phyloP scores from a whole-genome alignment of 2,329 filamentous ascomycete genomes.

The Colletotrichum lindemuthianum region DNA sequence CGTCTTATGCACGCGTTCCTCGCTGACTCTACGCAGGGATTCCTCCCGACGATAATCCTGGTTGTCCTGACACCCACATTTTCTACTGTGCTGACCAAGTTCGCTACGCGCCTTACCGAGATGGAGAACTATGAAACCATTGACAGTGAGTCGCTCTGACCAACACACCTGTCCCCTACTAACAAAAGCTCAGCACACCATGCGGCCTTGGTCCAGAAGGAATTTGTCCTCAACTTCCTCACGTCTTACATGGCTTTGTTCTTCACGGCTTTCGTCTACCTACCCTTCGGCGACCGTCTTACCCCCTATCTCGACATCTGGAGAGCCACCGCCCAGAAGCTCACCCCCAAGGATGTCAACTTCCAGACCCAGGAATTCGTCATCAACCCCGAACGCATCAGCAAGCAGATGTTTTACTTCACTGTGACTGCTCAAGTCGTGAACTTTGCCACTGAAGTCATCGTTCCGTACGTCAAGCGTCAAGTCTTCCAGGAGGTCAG shows the following conservation, averaged over 20 bases:
- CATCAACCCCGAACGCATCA: slow-evolving; percentile 84
- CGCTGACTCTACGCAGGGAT: slow-evolving; percentile 64
- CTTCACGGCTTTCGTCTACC: slow-evolving; percentile 92
- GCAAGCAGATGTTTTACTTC: slow-evolving; percentile 94
- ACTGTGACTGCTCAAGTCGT: slow-evolving; percentile 94
- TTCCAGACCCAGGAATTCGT: slow-evolving; percentile 74
- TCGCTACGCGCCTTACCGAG: slow-evolving; percentile 81
- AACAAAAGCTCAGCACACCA: slow-evolving; percentile 69
- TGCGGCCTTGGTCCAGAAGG: slow-evolving; percentile 86
- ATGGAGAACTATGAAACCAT: slow-evolving; percentile 94
- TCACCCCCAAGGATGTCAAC: slow-evolving; percentile 80
- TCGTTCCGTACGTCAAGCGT: slow-evolving; percentile 87
- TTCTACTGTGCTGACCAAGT: slow-evolving; percentile 76
- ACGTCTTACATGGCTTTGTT: slow-evolving; percentile 94
- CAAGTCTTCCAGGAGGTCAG: slow-evolving; percentile 82
- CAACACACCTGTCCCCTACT: not conserved
- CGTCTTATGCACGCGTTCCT: slow-evolving; percentile 27
- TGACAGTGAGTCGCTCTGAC: slow-evolving; percentile 59
- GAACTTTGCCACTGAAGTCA: slow-evolving; percentile 83
- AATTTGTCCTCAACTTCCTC: slow-evolving; percentile 96
- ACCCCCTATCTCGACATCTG: slow-evolving; percentile 90
- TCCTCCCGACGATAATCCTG: slow-evolving; percentile 89
- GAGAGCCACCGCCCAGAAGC: slow-evolving; percentile 75
- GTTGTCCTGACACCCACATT: slow-evolving; percentile 83
- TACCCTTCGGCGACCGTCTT: slow-evolving; percentile 86